Conservation (phyloP, 2,329 filamentous ascomycete species). For the Ustulina deusta region DNA sequence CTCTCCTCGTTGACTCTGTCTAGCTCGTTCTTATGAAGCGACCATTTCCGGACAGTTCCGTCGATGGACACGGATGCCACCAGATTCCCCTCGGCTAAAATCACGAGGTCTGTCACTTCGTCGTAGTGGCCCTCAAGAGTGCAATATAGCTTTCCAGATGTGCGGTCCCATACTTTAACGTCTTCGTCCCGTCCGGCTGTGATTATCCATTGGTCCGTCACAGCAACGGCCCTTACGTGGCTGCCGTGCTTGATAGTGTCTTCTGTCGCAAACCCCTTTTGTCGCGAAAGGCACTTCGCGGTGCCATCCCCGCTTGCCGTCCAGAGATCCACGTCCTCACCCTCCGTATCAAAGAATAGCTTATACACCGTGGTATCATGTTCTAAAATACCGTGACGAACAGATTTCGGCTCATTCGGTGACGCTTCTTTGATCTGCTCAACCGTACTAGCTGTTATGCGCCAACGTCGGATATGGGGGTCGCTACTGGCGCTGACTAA, state of each 20-base stretch:
- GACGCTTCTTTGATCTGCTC: constrained; percentile 66
- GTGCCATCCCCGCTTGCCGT: constrained; percentile 93
- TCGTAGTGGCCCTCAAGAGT: constrained; percentile 88
- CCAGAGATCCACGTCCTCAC: constrained; percentile 81
- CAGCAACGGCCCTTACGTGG: constrained; percentile 85
- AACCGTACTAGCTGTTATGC: constrained; percentile 64
- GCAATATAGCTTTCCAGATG: constrained; percentile 78
- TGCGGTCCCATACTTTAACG: constrained; percentile 86
- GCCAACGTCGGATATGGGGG: constrained; percentile 83
- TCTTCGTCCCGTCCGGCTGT: constrained; percentile 94
- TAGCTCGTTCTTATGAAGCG: constrained; percentile 71
- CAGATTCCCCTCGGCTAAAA: constrained; percentile 64
- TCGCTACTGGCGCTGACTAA: constrained; percentile 86
- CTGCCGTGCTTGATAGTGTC: constrained; percentile 84
- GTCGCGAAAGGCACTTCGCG: constrained; percentile 80
- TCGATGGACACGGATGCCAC: constrained; percentile 91
- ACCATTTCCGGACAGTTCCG: constrained; percentile 87
- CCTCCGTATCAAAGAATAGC: constrained; percentile 74
- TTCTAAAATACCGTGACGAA: constrained; percentile 70
- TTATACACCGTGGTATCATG: constrained; percentile 94
- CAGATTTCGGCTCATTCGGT: constrained; percentile 55
- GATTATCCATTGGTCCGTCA: constrained; percentile 81
- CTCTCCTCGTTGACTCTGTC: constrained; percentile 63
- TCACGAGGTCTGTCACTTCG: constrained; percentile 84
- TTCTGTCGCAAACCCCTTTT: constrained; percentile 76